Base-by-base conservation (phyloP, 441 rosid genomes). In the Pelargonium fulgidum region DNA sequence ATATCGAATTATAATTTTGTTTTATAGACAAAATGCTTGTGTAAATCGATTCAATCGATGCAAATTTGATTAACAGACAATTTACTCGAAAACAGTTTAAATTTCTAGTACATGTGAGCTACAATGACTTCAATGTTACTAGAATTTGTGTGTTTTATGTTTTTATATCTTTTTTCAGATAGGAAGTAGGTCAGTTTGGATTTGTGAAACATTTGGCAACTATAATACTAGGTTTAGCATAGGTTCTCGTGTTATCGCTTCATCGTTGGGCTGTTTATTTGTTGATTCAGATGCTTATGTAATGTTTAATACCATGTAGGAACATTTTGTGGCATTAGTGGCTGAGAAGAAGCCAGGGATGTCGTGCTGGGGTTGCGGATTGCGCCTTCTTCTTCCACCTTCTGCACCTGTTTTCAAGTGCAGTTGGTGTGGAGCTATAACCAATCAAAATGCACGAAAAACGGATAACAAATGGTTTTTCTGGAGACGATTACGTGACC, bases 391-490 rank as follows among this genome's bases (percentile, higher is more conserved):
- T 79, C 91, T 89, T 73, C 93, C 93, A n/a, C 76, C 96, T 41
- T 77, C 82, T 12, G 71, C 90, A 0, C 87, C 87, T 66, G 64
- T 86, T 80, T 91, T 93, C 72, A 93, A 89, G 78, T 93, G 97
- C 62, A 89, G 92, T 41, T 93, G 97, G 98, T 93, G 98, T 81
- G 98, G 97, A 73, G 98, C 98, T 41, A 80, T 93, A 71, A 89
- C 98, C 8, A 82, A 80, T 75, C 85, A 80, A 69, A 83, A 82
- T 26, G 72, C 80, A 9, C 64, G 48, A 68, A 82, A 80, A 73
- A 81, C 68, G 14, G 85, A 83, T 69, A 80, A 84, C 81, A 81
- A 82, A 71, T 67, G 50, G 48, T 80, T 82, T 69, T 70, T 84
- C 78, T 84, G 94, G 89, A 91, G 92, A 80, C 85, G 85, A 64